Evolutionary conservation across 2,329 filamentous ascomycete genomes (phyloP), one percentile per base, ranked within the genome.

Genomic region (Fusarium staphyleae): DNA sequence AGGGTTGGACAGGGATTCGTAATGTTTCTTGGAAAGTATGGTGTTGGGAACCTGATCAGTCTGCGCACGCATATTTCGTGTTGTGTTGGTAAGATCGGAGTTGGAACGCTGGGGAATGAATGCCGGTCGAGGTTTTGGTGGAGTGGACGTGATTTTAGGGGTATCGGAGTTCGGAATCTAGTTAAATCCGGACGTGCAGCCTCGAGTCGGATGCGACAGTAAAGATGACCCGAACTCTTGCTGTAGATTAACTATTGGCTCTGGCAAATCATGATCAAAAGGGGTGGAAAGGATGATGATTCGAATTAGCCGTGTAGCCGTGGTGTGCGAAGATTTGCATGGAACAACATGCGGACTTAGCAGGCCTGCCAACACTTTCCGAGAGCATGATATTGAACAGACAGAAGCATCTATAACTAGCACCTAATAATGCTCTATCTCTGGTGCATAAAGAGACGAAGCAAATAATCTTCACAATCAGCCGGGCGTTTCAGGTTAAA

Each of bases 1-100:
- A 57, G 41, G 52, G 28, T 36, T 44, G 42, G n/a, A 55, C 47
- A 54, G 39, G 40, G 51, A 45, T 49, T 58, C 44, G 35, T 41
- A 48, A 41, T 41, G 15, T 41, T 32, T 28, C 39, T 35, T 37
- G 48, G 53, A 14, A 33, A 33, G 40, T 15, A 19, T 49, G 61
- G 55, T 49, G 37, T 4, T 60, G 54, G 24, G 29, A 36, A 35
- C 18, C 24, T 34, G 34, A 29, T 15, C 29, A 40, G 29, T 26
- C 46, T 29, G 19, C 46, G 46, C 22, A 48, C 30, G 30, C 36
- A 42, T 42, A n/a, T 29, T 39, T 32, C 30, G 19, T 22, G 37
- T 42, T 12, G 32, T 32, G 34, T 12, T 30, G 22, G 39, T 26
- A 13, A 14, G 34, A 28, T 46, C 48, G 48, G 41, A 39, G 35